Conservation (phyloP, 2,329 filamentous ascomycete species). For the Chaetomium sp. region DNA sequence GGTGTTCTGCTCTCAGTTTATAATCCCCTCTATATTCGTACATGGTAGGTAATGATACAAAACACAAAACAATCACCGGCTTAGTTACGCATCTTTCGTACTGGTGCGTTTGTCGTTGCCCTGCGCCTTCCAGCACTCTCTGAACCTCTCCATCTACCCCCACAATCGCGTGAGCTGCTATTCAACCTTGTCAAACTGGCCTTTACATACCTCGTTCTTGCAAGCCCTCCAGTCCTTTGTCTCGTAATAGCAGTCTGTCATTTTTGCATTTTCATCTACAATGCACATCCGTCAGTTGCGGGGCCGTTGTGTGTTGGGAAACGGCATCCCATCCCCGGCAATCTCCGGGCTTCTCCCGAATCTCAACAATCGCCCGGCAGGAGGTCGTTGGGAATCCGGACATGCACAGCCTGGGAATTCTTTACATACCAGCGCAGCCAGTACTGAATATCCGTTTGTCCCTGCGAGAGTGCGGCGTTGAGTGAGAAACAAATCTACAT, state of each 20-base stretch:
- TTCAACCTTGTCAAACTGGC: no score
- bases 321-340: constrained; percentile 12
- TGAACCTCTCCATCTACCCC: constrained; percentile 82
- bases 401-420: neutral
- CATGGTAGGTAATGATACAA: neutral
- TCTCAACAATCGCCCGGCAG: constrained; percentile 14
- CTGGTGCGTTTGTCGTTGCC: constrained; percentile 83
- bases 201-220: constrained; percentile 75
- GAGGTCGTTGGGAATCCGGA: neutral
- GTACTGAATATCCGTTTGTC: constrained; percentile 98
- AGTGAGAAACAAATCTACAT: constrained; percentile 24
- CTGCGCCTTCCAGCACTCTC: constrained; percentile 86
- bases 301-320: neutral
- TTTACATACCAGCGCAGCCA: constrained; percentile 74
- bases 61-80: neutral
- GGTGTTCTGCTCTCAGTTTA: neutral
- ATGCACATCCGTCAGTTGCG: constrained; percentile 17
- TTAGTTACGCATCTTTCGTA: constrained; percentile 62
- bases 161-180: constrained; percentile 20
- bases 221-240: constrained; percentile 96
- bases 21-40: neutral
- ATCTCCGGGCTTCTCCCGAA: constrained; percentile 11
- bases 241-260: constrained; percentile 95
- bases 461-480: constrained; percentile 56
- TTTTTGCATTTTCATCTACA: constrained; percentile 79